Base-by-base conservation (phyloP, 2,329 filamentous ascomycete genomes). In the Trichoderma semiorbis region DNA sequence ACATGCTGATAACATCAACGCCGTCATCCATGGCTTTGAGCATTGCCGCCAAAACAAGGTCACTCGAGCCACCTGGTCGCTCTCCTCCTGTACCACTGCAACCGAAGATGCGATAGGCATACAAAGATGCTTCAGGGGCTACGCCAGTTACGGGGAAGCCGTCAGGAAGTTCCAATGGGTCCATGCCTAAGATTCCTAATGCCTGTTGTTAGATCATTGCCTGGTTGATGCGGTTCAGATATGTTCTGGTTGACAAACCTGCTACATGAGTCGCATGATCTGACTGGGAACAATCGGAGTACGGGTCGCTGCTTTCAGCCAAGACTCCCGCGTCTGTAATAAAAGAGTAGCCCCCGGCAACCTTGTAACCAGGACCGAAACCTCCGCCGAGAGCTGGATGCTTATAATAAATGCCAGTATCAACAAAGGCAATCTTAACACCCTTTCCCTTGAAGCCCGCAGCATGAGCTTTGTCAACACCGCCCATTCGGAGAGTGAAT, bases 191-290 rank as follows among this genome's bases (percentile, higher is more conserved):
- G 18, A 65, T 65, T 24, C 62, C 62, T 65, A 53, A 53, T 10
- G 14, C 7, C 5, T 34, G 1, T 34, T 53, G n/a, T 65, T 5
- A 65, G 28, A 61, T n/a, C 4, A 34, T 30, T 65, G n/a, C 18
- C n/a, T 7, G 10, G 18, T 34, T 26, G 8, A n/a, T 12, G 5
- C 21, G 24, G 28, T 28, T 32, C n/a, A 26, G n/a, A n/a, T 24
- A 34, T 53, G 4, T 24, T 53, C 39, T 28, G 60, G 16, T 32
- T 26, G 18, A 65, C 62, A 34, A 34, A 65, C 62, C 62, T 53
- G 62, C 62, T 30, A 65, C 62, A 53, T 65, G 62, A 16, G 62
- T 65, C 21, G 62, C 62, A 53, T 65, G 62, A 28, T 65, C 62
- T 34, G 62, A 65, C 7, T 65, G 62, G 24, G 62, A 2, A 53